phyloP scores from a whole-genome alignment of 441 rosid species.

The Aquilaria agallochum region DNA sequence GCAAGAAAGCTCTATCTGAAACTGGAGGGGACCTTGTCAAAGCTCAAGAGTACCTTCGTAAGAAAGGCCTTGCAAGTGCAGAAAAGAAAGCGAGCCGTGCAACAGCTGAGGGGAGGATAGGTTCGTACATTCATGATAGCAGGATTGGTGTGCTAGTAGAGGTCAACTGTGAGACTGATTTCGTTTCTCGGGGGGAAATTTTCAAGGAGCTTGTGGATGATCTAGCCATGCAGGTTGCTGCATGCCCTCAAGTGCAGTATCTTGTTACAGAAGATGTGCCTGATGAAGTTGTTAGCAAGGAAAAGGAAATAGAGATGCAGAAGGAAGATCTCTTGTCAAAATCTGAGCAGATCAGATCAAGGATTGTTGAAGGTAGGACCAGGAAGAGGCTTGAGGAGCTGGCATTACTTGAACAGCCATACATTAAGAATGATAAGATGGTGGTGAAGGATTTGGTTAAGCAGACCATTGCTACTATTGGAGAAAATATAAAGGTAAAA shows the following conservation, averaged over 20 bases:
- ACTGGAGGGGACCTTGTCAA: conserved; percentile 75
- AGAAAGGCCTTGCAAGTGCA: conserved; percentile 94
- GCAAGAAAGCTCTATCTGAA: conserved; percentile 85
- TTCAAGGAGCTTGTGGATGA: conserved; percentile 93
- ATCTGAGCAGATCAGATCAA: conserved; percentile 88
- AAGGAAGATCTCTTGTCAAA: conserved; percentile 89
- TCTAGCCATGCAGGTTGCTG: conserved; percentile 82
- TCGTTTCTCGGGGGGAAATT: conserved; percentile 92
- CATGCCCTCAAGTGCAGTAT: conserved; percentile 85
- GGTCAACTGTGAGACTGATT: conserved; percentile 94
- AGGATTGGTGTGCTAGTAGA: conserved; percentile 93
- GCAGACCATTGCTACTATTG: conserved; percentile 88
- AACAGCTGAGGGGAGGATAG: conserved; percentile 95
- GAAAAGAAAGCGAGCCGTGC: conserved; percentile 89
- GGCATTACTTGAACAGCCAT: conserved; percentile 91
- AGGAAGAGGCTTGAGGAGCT: conserved; percentile 82
- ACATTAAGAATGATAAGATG: conserved; percentile 86
- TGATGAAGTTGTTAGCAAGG: conserved; percentile 74
- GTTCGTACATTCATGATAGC: conserved; percentile 91
- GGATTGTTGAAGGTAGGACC: conserved; percentile 91
- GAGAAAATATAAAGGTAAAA: conserved; percentile 88
- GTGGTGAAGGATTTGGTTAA: conserved; percentile 85
- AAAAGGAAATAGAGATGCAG: conserved; percentile 89
- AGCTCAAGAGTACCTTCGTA: conserved; percentile 91
- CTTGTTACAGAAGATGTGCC: conserved; percentile 85